Conservation (phyloP, 208 protist genomes). For the Endotrypanum monterogeii region DNA sequence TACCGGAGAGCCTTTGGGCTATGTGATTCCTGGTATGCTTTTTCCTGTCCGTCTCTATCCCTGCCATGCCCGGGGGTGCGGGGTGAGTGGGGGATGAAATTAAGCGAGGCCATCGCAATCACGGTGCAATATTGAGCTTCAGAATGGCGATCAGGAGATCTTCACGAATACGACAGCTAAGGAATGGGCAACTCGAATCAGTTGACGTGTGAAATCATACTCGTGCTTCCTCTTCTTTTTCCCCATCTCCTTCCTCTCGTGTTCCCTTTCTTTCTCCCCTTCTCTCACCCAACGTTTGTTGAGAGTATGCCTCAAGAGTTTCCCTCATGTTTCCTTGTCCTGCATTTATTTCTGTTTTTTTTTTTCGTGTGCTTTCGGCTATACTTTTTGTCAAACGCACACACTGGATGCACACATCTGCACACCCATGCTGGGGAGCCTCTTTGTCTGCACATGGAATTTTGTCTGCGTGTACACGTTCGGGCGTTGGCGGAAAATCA, state of each 20-base stretch:
- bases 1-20: too few species aligned
- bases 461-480: background rate
- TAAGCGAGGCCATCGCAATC: too few species aligned
- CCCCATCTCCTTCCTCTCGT: background rate
- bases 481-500: too few species aligned
- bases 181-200: background rate
- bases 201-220: constrained; percentile 8
- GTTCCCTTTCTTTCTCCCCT: background rate
- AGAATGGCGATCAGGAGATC: too few species aligned
- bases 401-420: background rate
- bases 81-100: too few species aligned
- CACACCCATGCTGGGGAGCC: too few species aligned
- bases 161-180: background rate
- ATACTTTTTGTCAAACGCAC: background rate
- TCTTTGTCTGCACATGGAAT: background rate
- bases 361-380: background rate
- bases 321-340: background rate
- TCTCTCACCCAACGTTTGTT: background rate
- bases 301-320: background rate
- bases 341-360: constrained; percentile 10
- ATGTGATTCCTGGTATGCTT: background rate
- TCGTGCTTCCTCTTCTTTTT: background rate
- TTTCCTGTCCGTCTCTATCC: background rate
- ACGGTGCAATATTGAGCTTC: too few species aligned
- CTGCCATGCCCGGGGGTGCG: too few species aligned